Base-by-base conservation (phyloP, 495 filamentous ascomycete genomes). In the Penicillium steckii region DNA sequence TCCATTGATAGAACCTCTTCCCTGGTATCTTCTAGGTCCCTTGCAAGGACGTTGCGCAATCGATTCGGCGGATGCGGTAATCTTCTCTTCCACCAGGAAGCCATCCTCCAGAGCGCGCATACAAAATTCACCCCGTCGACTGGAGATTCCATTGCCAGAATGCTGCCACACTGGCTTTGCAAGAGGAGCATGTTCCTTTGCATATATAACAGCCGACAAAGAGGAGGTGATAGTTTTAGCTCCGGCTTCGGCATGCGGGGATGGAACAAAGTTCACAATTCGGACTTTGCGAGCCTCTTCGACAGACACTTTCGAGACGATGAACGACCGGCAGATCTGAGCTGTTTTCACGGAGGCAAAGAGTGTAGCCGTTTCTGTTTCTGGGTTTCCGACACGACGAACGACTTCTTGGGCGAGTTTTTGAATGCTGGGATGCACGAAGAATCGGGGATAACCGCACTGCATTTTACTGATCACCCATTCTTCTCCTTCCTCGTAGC, bases 111-210 rank as follows among this genome's bases (percentile, higher is more conserved):
- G 82, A 10, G 90, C 79, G 29, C 73, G 69, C 43, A 88, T 82
- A 65, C 90, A 96, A 65, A 92, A 95, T 62, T 96, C 94, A 12
- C 89, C 91, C 15, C 91, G 82, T 35, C 94, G 87, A 68, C 91
- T 95, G 2, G 91, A 96, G 21, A 97, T 78, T 5, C 94, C 94
- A 56, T 96, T 91, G n/a, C 94, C 94, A 6, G 90, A 84, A 66
- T 98, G 94, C 57, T 97, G 94, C 94, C 94, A 98, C 61, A 92
- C 96, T 56, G 86, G 79, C 63, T 97, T 98, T 6, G 92, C 88
- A 55, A 86, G 70, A 6, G 80, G 65, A 46, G 83, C 87, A 22
- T 80, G 67, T 19, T 85, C 79, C 33, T 80, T 72, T 1, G 86
- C 82, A 60, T 85, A 91, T 38, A 97, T 59, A 8, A 96, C 82